Evolutionary conservation across 805 yeast genomes (phyloP), one percentile per base, ranked within the genome.

Genomic region (Cyberlindnera americana): DNA sequence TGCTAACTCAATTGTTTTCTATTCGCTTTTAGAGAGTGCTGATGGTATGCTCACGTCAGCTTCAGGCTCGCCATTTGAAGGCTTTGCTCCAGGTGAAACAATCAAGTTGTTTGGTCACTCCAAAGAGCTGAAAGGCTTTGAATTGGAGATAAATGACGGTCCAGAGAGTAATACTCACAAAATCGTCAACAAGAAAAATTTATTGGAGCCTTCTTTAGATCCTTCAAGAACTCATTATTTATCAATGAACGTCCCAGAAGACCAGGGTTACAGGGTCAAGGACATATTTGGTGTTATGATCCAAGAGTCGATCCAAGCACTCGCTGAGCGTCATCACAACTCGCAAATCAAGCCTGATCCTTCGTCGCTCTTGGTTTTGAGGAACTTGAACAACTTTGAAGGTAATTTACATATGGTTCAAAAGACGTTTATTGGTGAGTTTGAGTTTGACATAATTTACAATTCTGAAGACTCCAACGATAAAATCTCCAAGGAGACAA

Each of bases 391-490:
- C 31, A 59, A 64, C 18, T 80, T 78, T 48, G 57, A 77, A 45
- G 97, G 96, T 1, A 87, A 87, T 55, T 57, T 86, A 41, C 96
- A 91, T 57, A 74, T 76, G 43, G 63, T 89, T 21, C 96, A 91
- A 61, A 81, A 85, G 52, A 67, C 80, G 0, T 93, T 78, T 58
- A 69, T 73, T 53, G 95, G 95, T 3, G 66, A 63, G 13, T 83
- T 85, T 57, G 86, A 87, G 57, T 87, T 86, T 57, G 88, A 83
- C 44, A 63, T 91, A 16, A 55, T 77, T 3, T 90, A 65, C 63
- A 78, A 77, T 48, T 66, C 64, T 37, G 73, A 72, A 4, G 46
- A 54, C 1, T 61, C 81, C 0, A 44, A 59, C 1, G 67, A 77
- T 21, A 58, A 56, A 33, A 65, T 80, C 19, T 53, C 63, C 1